Conservation (phyloP, 1,284 basidiomycete species). For the Fomitopsis pinicola region DNA sequence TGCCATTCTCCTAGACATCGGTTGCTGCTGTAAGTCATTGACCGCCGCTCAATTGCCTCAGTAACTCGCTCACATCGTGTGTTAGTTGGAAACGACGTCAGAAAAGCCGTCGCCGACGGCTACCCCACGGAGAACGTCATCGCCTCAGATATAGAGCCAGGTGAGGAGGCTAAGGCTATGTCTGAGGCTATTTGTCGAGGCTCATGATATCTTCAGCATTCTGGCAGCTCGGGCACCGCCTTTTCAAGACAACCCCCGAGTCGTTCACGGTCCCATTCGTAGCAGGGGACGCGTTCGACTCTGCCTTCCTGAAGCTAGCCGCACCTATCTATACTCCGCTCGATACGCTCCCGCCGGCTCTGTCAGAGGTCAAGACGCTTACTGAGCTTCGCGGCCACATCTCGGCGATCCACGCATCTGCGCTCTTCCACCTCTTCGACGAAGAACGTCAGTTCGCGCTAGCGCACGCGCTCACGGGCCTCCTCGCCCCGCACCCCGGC, state of each 20-base stretch:
- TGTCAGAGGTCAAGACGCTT: slow-evolving; percentile 27
- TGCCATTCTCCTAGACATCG: slow-evolving; percentile 33
- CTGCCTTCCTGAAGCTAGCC: slow-evolving; percentile 21
- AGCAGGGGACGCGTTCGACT: slow-evolving; percentile 36
- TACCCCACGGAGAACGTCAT: slow-evolving; percentile 29
- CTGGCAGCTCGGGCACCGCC: slow-evolving; percentile 15
- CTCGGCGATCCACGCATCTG: slow-evolving; percentile 20
- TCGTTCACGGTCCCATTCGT: slow-evolving; percentile 39
- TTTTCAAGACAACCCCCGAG: slow-evolving; percentile 23
- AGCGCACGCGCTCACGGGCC: slow-evolving; percentile 33
- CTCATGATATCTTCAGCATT: slow-evolving; percentile 12
- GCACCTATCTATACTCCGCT: background rate
- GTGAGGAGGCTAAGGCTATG: slow-evolving; percentile 12
- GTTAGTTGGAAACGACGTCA: slow-evolving; percentile 38
- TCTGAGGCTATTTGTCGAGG: background rate
- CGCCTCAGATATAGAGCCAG: slow-evolving; percentile 28
- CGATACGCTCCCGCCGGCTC: slow-evolving; percentile 12
- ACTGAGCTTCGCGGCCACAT: slow-evolving; percentile 25
- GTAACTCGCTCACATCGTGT: background rate
- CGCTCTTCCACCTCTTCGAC: slow-evolving; percentile 45
- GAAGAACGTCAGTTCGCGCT: slow-evolving; percentile 34
- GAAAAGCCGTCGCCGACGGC: slow-evolving; percentile 37
- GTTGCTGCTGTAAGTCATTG: slow-evolving; percentile 41
- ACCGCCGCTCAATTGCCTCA: no score
- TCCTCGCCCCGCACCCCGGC: slow-evolving; percentile 23